Conservation (phyloP, 768 basidiomycete species). For the Sutorius australiensis region DNA sequence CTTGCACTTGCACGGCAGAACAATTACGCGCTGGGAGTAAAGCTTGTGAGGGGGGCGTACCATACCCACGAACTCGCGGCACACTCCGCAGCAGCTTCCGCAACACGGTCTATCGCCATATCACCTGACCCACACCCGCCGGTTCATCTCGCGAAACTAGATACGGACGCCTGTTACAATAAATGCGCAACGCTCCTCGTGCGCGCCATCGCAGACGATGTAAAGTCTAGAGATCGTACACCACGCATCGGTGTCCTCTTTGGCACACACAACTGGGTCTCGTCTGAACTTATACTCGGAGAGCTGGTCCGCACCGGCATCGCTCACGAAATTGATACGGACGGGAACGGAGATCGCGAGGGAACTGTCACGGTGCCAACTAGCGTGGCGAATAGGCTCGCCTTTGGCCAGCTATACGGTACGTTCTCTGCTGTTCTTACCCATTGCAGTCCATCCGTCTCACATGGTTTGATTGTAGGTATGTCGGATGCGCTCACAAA, state of each 20-base stretch:
- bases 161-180: conserved; percentile 76
- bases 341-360: conserved; percentile 14
- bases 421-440: conserved; percentile 25
- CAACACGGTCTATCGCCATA: conserved; percentile 37
- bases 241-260: conserved; percentile 63
- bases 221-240: conserved; percentile 25
- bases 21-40: conserved; percentile 78
- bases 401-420: conserved; percentile 86
- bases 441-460: neutral
- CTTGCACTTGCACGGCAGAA: conserved; percentile 61
- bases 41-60: conserved; percentile 92
- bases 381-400: conserved; percentile 60
- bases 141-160: conserved; percentile 63
- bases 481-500: conserved; percentile 85
- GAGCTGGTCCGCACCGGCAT: conserved; percentile 57
- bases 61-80: conserved; percentile 70
- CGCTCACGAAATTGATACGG: conserved; percentile 21
- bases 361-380: conserved; percentile 42
- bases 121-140: conserved; percentile 59
- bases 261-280: conserved; percentile 82
- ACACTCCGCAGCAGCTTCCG: conserved; percentile 22
- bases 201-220: conserved; percentile 49
- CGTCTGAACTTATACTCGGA: conserved; percentile 57
- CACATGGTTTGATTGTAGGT: conserved; percentile 40
- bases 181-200: conserved; percentile 56